Evolutionary conservation across 2,329 filamentous ascomycete genomes (phyloP).

Genomic region (Apiospora hydei): DNA sequence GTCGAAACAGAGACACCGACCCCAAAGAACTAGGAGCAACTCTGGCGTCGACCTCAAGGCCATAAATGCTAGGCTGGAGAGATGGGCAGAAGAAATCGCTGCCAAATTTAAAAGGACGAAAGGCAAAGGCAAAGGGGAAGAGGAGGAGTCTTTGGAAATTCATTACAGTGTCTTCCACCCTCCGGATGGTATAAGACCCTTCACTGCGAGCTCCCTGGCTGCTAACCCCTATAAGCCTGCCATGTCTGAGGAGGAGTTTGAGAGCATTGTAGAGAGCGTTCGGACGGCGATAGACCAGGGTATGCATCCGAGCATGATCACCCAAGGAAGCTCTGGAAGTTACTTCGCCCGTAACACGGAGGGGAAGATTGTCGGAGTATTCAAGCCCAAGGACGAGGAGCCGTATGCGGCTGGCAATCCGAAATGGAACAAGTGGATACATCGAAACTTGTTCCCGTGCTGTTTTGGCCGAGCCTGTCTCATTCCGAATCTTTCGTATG

Average conservation of each 20-base stretch:
- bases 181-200: conserved; percentile 84
- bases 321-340: conserved; percentile 95
- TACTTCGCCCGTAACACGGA: conserved; percentile 94
- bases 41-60: conserved; percentile 97
- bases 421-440: conserved; percentile 99
- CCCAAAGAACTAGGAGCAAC: conserved; percentile 66
- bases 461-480: conserved; percentile 95
- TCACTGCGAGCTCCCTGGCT: conserved; percentile 77
- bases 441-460: conserved; percentile 95
- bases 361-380: conserved; percentile 95
- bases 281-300: conserved; percentile 86
- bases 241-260: conserved; percentile 83
- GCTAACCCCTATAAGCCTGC: conserved; percentile 60
- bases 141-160: conserved; percentile 91
- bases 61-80: conserved; percentile 92
- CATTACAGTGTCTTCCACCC: conserved; percentile 97
- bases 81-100: conserved; percentile 98
- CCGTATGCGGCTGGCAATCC: conserved; percentile 96
- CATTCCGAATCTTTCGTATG: conserved; percentile 96
- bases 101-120: conserved; percentile 91
- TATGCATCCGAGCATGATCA: conserved; percentile 93
- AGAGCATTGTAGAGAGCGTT: conserved; percentile 90
- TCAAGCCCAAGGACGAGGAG: conserved; percentile 99
- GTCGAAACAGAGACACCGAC: conserved; percentile 50
- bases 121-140: conserved; percentile 73